phyloP scores from a whole-genome alignment of 495 filamentous ascomycete genomes.

The Choiromyces venosus region DNA sequence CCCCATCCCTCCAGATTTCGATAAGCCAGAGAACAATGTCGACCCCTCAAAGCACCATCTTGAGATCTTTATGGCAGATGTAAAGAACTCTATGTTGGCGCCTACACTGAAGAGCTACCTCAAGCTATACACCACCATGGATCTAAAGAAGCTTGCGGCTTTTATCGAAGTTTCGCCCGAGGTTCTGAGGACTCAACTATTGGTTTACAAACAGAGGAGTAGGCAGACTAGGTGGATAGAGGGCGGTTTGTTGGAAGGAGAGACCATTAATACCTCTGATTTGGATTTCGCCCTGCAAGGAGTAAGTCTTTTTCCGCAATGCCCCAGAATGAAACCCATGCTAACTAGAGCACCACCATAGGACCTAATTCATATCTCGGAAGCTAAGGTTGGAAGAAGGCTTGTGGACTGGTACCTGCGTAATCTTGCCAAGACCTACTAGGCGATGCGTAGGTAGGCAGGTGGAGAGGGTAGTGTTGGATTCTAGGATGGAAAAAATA shows the following conservation, averaged over 20 bases:
- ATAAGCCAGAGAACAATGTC: constrained; percentile 85
- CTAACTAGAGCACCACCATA: constrained; percentile 38
- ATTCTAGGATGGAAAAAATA: background rate
- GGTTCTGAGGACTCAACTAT: constrained; percentile 77
- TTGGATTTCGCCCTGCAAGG: constrained; percentile 95
- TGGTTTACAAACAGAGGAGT: constrained; percentile 97
- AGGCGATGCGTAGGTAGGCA: constrained; percentile 32
- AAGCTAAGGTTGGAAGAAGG: constrained; percentile 94
- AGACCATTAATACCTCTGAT: constrained; percentile 82
- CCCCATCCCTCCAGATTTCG: constrained; percentile 93
- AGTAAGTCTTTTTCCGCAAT: constrained; percentile 49
- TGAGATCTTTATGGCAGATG: constrained; percentile 97
- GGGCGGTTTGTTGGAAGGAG: constrained; percentile 81
- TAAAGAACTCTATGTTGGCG: constrained; percentile 90
- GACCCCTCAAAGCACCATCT: constrained; percentile 97
- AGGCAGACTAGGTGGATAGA: constrained; percentile 95
- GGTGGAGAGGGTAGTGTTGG: background rate
- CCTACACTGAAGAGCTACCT: constrained; percentile 96
- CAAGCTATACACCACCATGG: constrained; percentile 98
- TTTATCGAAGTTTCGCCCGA: constrained; percentile 94
- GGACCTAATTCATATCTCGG: constrained; percentile 95
- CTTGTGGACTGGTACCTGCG: constrained; percentile 98
- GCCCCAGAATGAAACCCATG: background rate
- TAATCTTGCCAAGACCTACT: constrained; percentile 91
- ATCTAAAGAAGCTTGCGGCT: constrained; percentile 93